Base-by-base conservation (phyloP, 2,329 filamentous ascomycete genomes). In the Ceratocystis smalleyi region DNA sequence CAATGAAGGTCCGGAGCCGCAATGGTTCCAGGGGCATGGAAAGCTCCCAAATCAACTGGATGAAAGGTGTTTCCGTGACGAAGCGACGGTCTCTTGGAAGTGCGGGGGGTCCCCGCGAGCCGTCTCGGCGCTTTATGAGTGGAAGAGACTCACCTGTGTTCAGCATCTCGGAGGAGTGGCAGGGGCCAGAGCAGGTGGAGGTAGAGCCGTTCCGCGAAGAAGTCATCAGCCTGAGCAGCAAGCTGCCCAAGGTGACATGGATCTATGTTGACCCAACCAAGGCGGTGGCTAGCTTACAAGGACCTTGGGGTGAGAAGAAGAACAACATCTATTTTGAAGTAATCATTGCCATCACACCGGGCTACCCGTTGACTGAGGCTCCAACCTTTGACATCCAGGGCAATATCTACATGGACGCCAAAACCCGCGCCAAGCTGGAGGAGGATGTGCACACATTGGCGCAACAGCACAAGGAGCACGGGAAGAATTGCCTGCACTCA, bases 121-220 rank as follows among this genome's bases (percentile, higher is more conserved):
- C 57, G 19, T 74, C 81, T 69, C 71, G 77, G 71, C 75, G 81
- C 72, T 72, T 80, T 70, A 57, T 35, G 24, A 72, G 78, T 70
- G 76, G 82, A 68, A 75, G 82, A 74, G 77, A 81, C 72, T 75
- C 81, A 77, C 24, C 78, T 78, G 22, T 76, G 74, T 35, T 64
- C 35, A 57, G 49, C n/a, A 47, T 81, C 79, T 65, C 78, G 77
- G 78, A 81, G 54, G 76, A 79, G 64, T 85, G 82, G 82, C 54
- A 57, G 17, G 54, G 54, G 1, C 54, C 54, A 35, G 54, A 57
- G 27, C 24, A 57, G 24, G 81, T 77, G 24, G 80, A 83, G 64
- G 79, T 81, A 0, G 83, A 86, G 68, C 80, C 80, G 1, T 77
- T 86, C 30, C 83, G 85, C 65, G 83, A 86, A 59, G 84, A 87